Conservation (phyloP, 1,284 basidiomycete species). For the Wolfiporia cocos region DNA sequence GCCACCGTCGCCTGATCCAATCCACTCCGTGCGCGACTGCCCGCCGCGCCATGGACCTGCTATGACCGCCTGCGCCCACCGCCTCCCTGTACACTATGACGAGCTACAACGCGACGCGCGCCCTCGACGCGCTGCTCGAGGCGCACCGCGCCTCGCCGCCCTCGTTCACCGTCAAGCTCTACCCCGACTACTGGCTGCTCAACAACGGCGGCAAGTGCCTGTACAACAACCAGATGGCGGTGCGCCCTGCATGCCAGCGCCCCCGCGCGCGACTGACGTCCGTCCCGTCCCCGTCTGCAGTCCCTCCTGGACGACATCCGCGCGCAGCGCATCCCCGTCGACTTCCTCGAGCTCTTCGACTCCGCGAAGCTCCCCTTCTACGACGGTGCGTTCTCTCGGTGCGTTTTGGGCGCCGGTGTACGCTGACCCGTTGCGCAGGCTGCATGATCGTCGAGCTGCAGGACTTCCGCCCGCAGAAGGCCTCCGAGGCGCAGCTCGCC, state of each 20-base stretch:
- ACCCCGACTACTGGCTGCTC: conserved; percentile 72
- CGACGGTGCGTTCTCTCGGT: conserved; percentile 44
- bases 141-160: conserved; percentile 49
- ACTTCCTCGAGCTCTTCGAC: conserved; percentile 75
- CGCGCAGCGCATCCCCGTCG: conserved; percentile 72
- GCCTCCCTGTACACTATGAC: conserved; percentile 44
- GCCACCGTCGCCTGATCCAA: conserved; percentile 1
- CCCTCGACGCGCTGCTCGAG: conserved; percentile 50
- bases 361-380: conserved; percentile 66
- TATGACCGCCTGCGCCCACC: too few species aligned
- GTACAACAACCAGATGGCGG: conserved; percentile 73
- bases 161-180: conserved; percentile 70
- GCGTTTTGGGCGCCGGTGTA: not conserved
- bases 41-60: too few species aligned
- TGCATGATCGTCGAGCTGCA: conserved; percentile 77
- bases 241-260: conserved; percentile 25
- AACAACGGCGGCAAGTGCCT: conserved; percentile 73
- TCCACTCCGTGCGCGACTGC: too few species aligned
- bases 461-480: conserved; percentile 58
- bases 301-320: conserved; percentile 74
- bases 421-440: conserved; percentile 34
- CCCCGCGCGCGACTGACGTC: not conserved
- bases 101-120: conserved; percentile 66
- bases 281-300: conserved; percentile 28
- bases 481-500: conserved; percentile 45